These are phyloP conservation scores for Psilocybe sp. DNA, from an alignment of 768 basidiomycete genomes.

Conservation along the genomic window DNA sequence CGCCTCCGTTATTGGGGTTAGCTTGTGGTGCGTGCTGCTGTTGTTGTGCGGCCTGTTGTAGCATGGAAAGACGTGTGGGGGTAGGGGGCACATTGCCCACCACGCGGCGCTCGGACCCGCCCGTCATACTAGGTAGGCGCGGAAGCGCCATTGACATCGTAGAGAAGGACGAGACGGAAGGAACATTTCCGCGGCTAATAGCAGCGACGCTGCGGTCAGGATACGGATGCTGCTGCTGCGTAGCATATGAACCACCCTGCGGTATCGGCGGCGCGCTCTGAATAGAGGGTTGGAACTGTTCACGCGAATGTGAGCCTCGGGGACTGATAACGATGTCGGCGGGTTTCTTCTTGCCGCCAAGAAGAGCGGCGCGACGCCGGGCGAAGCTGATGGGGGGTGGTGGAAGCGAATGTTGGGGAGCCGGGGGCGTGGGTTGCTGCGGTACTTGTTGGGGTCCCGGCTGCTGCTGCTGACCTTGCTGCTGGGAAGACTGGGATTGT, in stretches of 20 bases:
- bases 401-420: constrained; percentile 44
- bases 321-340: constrained; percentile 80
- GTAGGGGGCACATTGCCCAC: constrained; percentile 68
- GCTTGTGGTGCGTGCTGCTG: neutral
- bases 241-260: constrained; percentile 28
- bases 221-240: too few species aligned
- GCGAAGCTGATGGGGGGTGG: constrained; percentile 78
- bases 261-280: constrained; percentile 76
- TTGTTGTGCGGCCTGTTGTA: constrained; percentile 3
- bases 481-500: neutral
- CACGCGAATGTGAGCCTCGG: constrained; percentile 49
- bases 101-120: constrained; percentile 46
- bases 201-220: too few species aligned
- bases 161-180: constrained; percentile 24
- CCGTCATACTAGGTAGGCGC: constrained; percentile 53
- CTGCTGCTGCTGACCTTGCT: constrained; percentile 6
- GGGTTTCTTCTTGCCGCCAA: constrained; percentile 70
- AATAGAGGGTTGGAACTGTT: constrained; percentile 62
- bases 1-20: constrained; percentile 4
- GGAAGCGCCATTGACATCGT: constrained; percentile 56
- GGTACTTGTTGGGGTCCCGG: constrained; percentile 18
- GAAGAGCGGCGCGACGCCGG: constrained; percentile 63
- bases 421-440: constrained; percentile 23
- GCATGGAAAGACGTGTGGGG: constrained; percentile 58
- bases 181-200: constrained; percentile 6